Percentiles rank a stretch among this genome's conserved stretches.
Conservation (phyloP, 106 monocot species). For the Chionographis japonica region DNA sequence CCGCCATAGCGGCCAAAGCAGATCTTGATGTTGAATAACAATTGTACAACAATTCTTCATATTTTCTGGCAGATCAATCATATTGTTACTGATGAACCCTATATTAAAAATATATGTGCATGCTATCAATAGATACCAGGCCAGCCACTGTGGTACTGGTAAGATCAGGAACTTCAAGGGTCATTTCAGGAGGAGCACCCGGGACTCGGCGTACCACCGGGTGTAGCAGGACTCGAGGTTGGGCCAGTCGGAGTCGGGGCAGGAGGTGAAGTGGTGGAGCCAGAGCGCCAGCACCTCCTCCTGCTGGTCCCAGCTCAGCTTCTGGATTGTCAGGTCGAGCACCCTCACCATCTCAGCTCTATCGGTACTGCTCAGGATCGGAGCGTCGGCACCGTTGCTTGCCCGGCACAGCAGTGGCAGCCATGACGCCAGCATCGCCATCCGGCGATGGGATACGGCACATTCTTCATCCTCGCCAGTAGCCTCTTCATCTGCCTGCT, state of each 20-base stretch:
- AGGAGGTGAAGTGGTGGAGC: conserved; percentile 67
- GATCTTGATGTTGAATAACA: no score
- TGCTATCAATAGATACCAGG: no score
- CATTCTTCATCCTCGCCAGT: conserved; percentile 3
- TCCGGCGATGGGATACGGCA: neutral
- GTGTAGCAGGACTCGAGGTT: conserved; percentile 70
- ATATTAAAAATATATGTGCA: no score
- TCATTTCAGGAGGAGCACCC: conserved; percentile 35
- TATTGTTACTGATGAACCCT: no score
- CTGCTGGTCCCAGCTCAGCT: conserved; percentile 55
- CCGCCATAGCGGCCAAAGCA: no score
- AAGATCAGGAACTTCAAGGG: no score
- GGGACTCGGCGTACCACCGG: conserved; percentile 56
- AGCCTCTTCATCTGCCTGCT: conserved; percentile 25
- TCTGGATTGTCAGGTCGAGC: conserved; percentile 51
- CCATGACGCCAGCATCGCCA: conserved; percentile 63
- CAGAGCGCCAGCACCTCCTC: conserved; percentile 65
- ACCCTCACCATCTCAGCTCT: conserved; percentile 41
- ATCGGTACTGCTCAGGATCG: conserved; percentile 41
- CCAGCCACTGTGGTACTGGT: no score
- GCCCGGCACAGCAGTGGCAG: conserved; percentile 69
- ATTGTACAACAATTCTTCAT: no score
- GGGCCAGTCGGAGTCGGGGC: conserved; percentile 79
- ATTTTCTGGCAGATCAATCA: no score
- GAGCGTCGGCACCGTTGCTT: conserved; percentile 50